Percentiles rank a stretch among this genome's conserved stretches.
phyloP scores from a whole-genome alignment of 192 early-diverging fungal species.

The Phycomyces blakesleeanus region DNA sequence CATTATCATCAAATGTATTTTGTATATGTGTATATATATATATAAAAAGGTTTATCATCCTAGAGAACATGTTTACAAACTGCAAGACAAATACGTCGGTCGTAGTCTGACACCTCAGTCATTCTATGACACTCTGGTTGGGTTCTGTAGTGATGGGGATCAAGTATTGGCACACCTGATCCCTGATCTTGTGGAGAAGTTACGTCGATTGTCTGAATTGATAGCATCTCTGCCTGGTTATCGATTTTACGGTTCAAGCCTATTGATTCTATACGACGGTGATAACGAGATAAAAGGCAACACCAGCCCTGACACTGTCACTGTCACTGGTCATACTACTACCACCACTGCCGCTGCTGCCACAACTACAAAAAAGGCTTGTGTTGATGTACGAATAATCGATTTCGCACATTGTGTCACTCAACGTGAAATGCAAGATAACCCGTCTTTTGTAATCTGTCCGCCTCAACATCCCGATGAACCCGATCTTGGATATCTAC shows the following conservation, averaged over 20 bases:
- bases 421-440: constrained; percentile 32
- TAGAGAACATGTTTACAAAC: background rate
- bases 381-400: constrained; percentile 83
- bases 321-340: too few relatives aligned
- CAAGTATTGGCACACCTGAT: constrained; percentile 71
- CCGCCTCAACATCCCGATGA: constrained; percentile 45
- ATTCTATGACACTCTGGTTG: constrained; percentile 70
- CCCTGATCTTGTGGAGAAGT: constrained; percentile 69
- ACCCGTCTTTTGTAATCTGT: constrained; percentile 28
- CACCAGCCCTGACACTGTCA: too few relatives aligned
- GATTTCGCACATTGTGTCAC: constrained; percentile 91
- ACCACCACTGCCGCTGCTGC: too few relatives aligned
- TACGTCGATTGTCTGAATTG: constrained; percentile 65
- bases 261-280: constrained; percentile 94
- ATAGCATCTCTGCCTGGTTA: constrained; percentile 73
- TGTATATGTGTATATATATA: background rate
- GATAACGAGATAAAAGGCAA: constrained; percentile 11
- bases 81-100: constrained; percentile 89
- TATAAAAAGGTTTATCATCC: constrained; percentile 1
- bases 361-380: background rate
- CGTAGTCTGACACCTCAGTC: constrained; percentile 77
- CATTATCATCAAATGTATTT: too few relatives aligned
- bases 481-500: constrained; percentile 76
- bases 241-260: constrained; percentile 86
- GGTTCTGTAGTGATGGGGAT: constrained; percentile 87